Percentiles rank a stretch among this genome's conserved stretches.
Evolutionary conservation across 306 rosid genomes (phyloP).

Genomic region (Prunus mongolica): DNA sequence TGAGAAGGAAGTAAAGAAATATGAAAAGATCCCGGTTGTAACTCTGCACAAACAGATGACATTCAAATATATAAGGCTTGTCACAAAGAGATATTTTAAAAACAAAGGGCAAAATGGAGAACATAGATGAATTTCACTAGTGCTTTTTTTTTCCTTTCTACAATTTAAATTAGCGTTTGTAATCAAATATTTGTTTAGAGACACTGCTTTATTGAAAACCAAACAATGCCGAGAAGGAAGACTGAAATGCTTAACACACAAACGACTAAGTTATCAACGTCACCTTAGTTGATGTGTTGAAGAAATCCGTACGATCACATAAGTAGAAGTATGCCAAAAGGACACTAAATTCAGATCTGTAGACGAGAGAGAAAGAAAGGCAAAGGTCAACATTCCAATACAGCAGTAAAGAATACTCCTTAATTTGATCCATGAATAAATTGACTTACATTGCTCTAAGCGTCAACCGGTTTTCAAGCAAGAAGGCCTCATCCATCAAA

Average conservation of each 20-base stretch:
- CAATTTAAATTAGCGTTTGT: not conserved
- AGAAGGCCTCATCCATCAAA: constrained; percentile 70
- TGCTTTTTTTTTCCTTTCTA: not conserved
- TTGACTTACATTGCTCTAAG: constrained; percentile 90
- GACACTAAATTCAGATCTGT: constrained; percentile 81
- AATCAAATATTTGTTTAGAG: not conserved
- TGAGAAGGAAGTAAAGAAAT: constrained; percentile 83
- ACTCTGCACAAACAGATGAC: constrained; percentile 60
- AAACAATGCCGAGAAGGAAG: not conserved
- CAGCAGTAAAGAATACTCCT: constrained; percentile 1
- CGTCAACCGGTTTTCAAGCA: constrained; percentile 79
- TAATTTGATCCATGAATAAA: constrained; percentile 3
- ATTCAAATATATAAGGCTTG: not conserved
- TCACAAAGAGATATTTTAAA: not conserved
- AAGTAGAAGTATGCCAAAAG: constrained; percentile 68
- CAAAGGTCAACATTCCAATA: constrained; percentile 22
- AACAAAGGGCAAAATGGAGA: not conserved
- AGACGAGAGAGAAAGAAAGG: not conserved
- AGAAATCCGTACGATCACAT: constrained; percentile 90
- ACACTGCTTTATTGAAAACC: constrained; percentile 1
- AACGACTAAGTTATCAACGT: constrained; percentile 10
- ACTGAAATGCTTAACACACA: constrained; percentile 8
- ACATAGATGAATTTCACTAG: not conserved
- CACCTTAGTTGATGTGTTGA: constrained; percentile 72
- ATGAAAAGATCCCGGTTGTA: constrained; percentile 90